Percentiles rank a stretch among this genome's conserved stretches.
Evolutionary conservation across 305 asterid species (phyloP).

Genomic region (Petunia hybrid): DNA sequence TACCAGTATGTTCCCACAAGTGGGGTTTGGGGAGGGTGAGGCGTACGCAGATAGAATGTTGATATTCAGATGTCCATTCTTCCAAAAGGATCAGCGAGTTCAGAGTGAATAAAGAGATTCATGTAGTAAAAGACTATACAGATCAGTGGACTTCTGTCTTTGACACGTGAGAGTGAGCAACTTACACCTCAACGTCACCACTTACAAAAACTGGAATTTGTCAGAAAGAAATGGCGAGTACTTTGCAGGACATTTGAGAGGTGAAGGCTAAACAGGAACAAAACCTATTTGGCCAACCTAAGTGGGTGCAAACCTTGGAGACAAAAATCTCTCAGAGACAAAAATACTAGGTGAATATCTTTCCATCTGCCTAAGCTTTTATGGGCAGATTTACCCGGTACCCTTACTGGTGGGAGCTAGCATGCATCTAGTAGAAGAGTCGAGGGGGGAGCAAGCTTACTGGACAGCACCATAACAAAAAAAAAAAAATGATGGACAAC

Average conservation of each 20-base stretch:
- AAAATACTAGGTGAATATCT: too few species aligned
- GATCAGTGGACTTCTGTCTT: not conserved
- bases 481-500: not conserved
- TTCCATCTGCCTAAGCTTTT: too few species aligned
- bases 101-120: conserved; percentile 10
- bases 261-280: not conserved
- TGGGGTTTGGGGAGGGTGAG: too few species aligned
- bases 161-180: not conserved
- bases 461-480: not conserved
- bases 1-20: too few species aligned
- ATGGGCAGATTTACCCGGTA: too few species aligned
- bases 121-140: not conserved
- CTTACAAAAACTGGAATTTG: conserved; percentile 2
- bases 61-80: not conserved
- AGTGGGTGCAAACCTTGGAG: too few species aligned
- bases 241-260: not conserved
- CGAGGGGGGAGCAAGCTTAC: too few species aligned
- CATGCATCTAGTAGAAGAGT: too few species aligned
- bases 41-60: not conserved
- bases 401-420: too few species aligned
- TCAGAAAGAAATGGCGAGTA: not conserved
- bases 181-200: not conserved
- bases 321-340: too few species aligned
- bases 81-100: not conserved
- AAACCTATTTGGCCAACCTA: not conserved